Evolutionary conservation across 768 basidiomycete genomes (phyloP).

Genomic region (Trametes coccinea): DNA sequence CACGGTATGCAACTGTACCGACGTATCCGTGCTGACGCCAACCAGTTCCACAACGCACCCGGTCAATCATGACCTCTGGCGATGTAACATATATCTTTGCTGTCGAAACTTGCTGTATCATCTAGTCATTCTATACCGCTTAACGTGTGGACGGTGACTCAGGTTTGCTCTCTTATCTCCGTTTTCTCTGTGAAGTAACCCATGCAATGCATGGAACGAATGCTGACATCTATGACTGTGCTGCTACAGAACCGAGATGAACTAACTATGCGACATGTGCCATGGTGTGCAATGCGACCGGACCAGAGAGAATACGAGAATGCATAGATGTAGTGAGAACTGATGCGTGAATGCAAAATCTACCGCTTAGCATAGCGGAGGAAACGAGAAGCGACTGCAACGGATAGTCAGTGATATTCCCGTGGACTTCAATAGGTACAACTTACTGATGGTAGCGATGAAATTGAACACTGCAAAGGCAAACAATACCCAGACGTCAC

Average conservation of each 20-base stretch:
- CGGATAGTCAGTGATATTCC: constrained; percentile 9
- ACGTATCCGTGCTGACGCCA: neutral
- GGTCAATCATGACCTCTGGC: constrained; percentile 25
- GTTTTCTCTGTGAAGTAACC: too few relatives aligned
- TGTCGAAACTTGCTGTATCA: constrained; percentile 1
- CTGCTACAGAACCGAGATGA: too few relatives aligned
- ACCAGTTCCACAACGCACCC: constrained; percentile 55
- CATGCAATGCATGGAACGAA: too few relatives aligned
- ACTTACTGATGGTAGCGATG: constrained; percentile 52
- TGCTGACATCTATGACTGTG: too few relatives aligned
- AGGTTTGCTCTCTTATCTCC: too few relatives aligned
- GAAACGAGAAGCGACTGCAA: constrained; percentile 66
- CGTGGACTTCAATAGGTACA: neutral
- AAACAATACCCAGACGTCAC: constrained; percentile 68
- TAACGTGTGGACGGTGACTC: too few relatives aligned
- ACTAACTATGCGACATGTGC: too few relatives aligned
- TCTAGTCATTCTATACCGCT: neutral
- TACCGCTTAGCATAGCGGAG: constrained; percentile 71
- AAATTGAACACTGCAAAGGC: constrained; percentile 77
- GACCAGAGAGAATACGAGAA: neutral
- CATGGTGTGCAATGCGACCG: too few relatives aligned
- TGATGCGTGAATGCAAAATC: constrained; percentile 2
- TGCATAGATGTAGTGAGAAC: neutral
- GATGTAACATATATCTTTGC: neutral
- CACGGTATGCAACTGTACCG: neutral